phyloP scores from a whole-genome alignment of 1,284 basidiomycete species.

The Ceratobasidium sp. region DNA sequence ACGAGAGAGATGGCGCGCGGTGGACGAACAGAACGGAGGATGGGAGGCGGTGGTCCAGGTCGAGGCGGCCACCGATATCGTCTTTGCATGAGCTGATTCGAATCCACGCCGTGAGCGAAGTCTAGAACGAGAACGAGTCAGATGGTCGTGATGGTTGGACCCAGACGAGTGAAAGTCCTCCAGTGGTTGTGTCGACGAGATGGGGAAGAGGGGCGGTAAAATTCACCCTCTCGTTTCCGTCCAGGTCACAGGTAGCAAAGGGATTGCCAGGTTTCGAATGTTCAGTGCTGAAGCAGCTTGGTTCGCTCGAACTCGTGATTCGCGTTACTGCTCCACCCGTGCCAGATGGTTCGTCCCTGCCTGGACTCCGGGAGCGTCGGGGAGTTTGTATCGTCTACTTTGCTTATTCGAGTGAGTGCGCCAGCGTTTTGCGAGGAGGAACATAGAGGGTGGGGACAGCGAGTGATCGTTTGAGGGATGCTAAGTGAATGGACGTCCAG shows the following conservation, averaged over 20 bases:
- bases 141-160: not conserved
- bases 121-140: conserved; percentile 6
- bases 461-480: conserved; percentile 32
- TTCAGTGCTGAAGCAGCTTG: not conserved
- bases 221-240: not conserved
- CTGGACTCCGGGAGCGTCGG: not conserved
- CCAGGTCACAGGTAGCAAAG: not conserved
- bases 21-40: not conserved
- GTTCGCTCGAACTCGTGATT: conserved; percentile 1
- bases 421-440: conserved; percentile 69
- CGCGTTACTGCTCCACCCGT: not conserved
- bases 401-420: conserved; percentile 80
- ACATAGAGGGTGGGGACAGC: conserved; percentile 52
- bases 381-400: conserved; percentile 67
- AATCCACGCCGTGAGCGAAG: not conserved
- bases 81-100: conserved; percentile 2
- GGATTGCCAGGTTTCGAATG: conserved; percentile 19
- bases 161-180: conserved; percentile 1
- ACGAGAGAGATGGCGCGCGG: too few species aligned
- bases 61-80: conserved; percentile 18
- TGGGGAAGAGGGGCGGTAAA: conserved; percentile 8
- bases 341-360: not conserved
- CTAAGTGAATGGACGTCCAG: not conserved
- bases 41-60: conserved; percentile 20
- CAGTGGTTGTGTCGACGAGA: not conserved